Base-by-base conservation (phyloP, 495 filamentous ascomycete species). In the Xylaria bambusicola region DNA sequence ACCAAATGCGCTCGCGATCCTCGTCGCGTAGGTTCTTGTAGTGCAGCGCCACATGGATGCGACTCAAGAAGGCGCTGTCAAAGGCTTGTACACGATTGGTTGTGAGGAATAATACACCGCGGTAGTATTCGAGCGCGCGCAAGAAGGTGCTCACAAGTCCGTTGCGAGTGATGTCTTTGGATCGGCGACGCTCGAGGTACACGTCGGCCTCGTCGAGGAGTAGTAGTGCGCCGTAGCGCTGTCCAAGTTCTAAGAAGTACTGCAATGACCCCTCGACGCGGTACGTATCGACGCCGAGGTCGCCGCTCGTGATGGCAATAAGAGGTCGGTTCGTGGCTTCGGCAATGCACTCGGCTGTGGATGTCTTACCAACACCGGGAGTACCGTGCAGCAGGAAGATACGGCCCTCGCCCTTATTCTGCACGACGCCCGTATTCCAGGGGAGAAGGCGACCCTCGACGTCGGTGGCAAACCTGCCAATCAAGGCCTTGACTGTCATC, bases 341-440 rank as follows among this genome's bases (percentile, higher is more conserved):
- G 0, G 84, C 81, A 5, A 85, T 74, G 8, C 71, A 67, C 56
- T 81, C 78, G 4, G 84, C 84, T 13, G 83, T 87, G 0, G 82
- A 66, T 2, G 85, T 86, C 64, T 88, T 87, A 9, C 84, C 83
- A 1, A 78, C 77, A 0, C 83, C 84, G 0, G 85, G 83, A 2
- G 70, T 71, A 0, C 85, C 85, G 20, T 52, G 53, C 6, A 75
- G 63, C 24, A 75, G 58, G 23, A 73, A 65, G 56, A 73, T 68
- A 8, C 62, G 64, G 44, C 65, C 75, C 56, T 68, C 53, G 12
- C 68, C 66, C 64, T 52, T 52, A 13, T 52, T 52, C 31, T 52
- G 49, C 31, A 52, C 49, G 20, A 52, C 36, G 31, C n/a, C 49
- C 29, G 49, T 52, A 20, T 52, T 52, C 49, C 49, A 52, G 15